phyloP scores from a whole-genome alignment of 495 filamentous ascomycete species.

The Achaetomiella virescens region DNA sequence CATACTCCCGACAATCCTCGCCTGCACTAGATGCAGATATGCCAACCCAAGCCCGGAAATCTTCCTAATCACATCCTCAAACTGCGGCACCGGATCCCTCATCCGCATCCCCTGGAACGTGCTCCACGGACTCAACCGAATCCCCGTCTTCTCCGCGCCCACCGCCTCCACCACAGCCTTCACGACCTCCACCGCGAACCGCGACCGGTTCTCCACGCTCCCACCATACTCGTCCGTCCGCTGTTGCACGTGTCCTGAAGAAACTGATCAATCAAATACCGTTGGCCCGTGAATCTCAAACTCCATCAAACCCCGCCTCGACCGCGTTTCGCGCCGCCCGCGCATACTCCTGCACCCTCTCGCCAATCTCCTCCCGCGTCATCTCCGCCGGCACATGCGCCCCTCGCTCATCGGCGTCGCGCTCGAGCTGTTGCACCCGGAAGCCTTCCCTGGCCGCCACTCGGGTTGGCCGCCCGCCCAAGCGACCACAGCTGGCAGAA shows the following conservation, averaged over 20 bases:
- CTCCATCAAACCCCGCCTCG: slow-evolving; percentile 67
- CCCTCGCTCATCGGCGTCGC: slow-evolving; percentile 36
- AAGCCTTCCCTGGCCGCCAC: slow-evolving; percentile 37
- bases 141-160: slow-evolving; percentile 54
- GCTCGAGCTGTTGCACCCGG: slow-evolving; percentile 44
- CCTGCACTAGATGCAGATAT: slow-evolving; percentile 61
- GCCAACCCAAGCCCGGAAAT: slow-evolving; percentile 53
- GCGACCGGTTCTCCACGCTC: slow-evolving; percentile 62
- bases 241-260: slow-evolving; percentile 54
- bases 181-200: slow-evolving; percentile 59
- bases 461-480: slow-evolving; percentile 49
- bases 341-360: slow-evolving; percentile 52
- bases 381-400: slow-evolving; percentile 41
- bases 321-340: slow-evolving; percentile 58
- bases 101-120: slow-evolving; percentile 65
- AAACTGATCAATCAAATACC: slow-evolving; percentile 74
- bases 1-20: slow-evolving; percentile 40
- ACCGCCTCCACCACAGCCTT: slow-evolving; percentile 58
- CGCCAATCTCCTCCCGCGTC: slow-evolving; percentile 51
- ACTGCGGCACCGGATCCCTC: slow-evolving; percentile 57
- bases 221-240: slow-evolving; percentile 64
- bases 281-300: slow-evolving; percentile 72
- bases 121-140: slow-evolving; percentile 60
- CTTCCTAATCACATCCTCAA: slow-evolving; percentile 49
- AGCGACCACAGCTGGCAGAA: slow-evolving; percentile 63